These are phyloP conservation scores for Onygenales sp. DNA, from an alignment of 2,329 filamentous ascomycete species.

Conservation along the genomic window DNA sequence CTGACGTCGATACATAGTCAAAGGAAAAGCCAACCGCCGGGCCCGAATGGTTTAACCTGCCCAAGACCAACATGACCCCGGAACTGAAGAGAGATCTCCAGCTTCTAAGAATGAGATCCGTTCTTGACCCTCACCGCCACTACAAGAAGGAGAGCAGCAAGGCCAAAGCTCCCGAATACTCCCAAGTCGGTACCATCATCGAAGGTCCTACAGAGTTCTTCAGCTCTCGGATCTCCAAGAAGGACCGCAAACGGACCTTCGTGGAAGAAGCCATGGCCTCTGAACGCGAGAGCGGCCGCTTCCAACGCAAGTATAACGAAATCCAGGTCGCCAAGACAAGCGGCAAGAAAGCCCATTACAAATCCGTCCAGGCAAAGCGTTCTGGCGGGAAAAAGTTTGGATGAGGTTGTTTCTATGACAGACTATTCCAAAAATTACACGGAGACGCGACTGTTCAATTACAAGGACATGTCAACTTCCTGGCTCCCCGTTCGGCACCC, in stretches of 20 bases:
- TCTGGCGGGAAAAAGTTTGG: constrained; percentile 11
- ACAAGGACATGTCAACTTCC: background rate
- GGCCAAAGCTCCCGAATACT: constrained; percentile 66
- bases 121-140: constrained; percentile 79
- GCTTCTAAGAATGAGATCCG: constrained; percentile 76
- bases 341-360: constrained; percentile 85
- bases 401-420: constrained; percentile 1
- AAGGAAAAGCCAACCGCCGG: constrained; percentile 61
- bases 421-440: background rate
- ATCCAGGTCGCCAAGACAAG: constrained; percentile 75
- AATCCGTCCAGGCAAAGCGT: constrained; percentile 58
- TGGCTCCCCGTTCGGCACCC: background rate
- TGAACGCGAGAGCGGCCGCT: constrained; percentile 57
- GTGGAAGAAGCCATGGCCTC: constrained; percentile 71
- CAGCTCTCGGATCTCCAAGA: constrained; percentile 70
- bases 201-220: constrained; percentile 84
- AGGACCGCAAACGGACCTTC: constrained; percentile 78
- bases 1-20: constrained; percentile 12
- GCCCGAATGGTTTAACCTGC: constrained; percentile 76
- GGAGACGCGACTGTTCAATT: background rate
- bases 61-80: constrained; percentile 71
- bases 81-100: constrained; percentile 85
- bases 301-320: constrained; percentile 78
- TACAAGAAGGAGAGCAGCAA: constrained; percentile 80
- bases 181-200: constrained; percentile 78